Conservation (phyloP, 2,329 filamentous ascomycete genomes). For the Epichloe scottii region DNA sequence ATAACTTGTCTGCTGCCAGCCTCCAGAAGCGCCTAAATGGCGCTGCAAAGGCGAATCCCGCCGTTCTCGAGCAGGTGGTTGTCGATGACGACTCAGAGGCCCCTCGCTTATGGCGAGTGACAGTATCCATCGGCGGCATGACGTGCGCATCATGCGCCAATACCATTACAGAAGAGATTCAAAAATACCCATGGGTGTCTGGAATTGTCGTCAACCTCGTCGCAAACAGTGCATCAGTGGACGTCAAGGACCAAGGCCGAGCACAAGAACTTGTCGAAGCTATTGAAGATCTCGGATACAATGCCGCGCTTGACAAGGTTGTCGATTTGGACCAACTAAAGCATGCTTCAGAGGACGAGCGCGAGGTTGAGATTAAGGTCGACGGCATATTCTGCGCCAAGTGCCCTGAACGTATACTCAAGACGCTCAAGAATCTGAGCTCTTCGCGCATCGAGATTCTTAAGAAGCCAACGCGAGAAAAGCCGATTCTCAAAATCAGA, state of each 20-base stretch:
- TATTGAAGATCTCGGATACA: conserved; percentile 54
- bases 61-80: conserved; percentile 14
- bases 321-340: conserved; percentile 30
- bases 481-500: conserved; percentile 55
- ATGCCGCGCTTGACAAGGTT: conserved; percentile 44
- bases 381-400: conserved; percentile 65
- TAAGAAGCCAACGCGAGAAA: conserved; percentile 40
- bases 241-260: conserved; percentile 30
- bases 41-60: conserved; percentile 1
- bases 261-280: conserved; percentile 26
- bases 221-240: conserved; percentile 51
- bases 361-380: conserved; percentile 52
- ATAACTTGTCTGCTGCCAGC: conserved; percentile 4
- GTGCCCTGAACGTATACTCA: conserved; percentile 48
- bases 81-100: conserved; percentile 8
- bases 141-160: conserved; percentile 59
- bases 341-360: conserved; percentile 20
- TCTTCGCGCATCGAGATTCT: conserved; percentile 38
- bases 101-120: conserved; percentile 31
- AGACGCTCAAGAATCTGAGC: conserved; percentile 40
- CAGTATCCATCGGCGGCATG: conserved; percentile 57
- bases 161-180: conserved; percentile 46
- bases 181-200: conserved; percentile 42
- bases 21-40: conserved; percentile 3
- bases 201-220: conserved; percentile 51